A percentile compares a stretch with the other conserved stretches of the same genome.
Evolutionary conservation across 2,329 filamentous ascomycete genomes (phyloP).

Genomic region (Pestalotiopsis sp.): DNA sequence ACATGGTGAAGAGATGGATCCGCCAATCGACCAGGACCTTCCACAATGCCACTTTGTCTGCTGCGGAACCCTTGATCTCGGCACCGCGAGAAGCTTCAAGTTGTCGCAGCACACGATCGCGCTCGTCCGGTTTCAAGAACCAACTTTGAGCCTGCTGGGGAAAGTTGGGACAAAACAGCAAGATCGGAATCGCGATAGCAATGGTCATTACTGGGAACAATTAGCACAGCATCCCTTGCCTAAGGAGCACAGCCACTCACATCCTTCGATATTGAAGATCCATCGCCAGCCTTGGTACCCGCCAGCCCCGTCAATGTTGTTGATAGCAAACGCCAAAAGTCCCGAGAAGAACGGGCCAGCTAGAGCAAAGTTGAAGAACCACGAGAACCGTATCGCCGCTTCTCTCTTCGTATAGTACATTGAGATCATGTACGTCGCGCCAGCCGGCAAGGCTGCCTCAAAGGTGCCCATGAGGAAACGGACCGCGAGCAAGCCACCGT

Average conservation of each 20-base stretch:
- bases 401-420: constrained; percentile 31
- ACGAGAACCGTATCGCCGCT: constrained; percentile 29
- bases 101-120: constrained; percentile 23
- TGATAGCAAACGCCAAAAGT: constrained; percentile 44
- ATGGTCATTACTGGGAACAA: constrained; percentile 22
- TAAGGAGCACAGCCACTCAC: not conserved
- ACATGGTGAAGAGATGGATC: constrained; percentile 31
- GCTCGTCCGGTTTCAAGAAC: constrained; percentile 28
- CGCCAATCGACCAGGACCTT: constrained; percentile 30
- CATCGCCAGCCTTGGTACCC: constrained; percentile 46
- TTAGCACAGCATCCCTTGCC: not conserved
- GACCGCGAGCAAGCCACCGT: constrained; percentile 36
- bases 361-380: constrained; percentile 40
- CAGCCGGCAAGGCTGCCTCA: constrained; percentile 49
- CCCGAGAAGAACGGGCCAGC: constrained; percentile 41
- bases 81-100: constrained; percentile 28
- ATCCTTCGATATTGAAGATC: constrained; percentile 47
- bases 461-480: constrained; percentile 76
- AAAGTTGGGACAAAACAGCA: constrained; percentile 29
- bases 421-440: constrained; percentile 32
- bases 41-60: constrained; percentile 27
- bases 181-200: constrained; percentile 21
- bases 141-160: constrained; percentile 30
- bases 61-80: constrained; percentile 26
- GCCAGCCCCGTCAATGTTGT: constrained; percentile 40